Evolutionary conservation across 148 eudicot genomes (phyloP).

Genomic region (Silene uniflora): DNA sequence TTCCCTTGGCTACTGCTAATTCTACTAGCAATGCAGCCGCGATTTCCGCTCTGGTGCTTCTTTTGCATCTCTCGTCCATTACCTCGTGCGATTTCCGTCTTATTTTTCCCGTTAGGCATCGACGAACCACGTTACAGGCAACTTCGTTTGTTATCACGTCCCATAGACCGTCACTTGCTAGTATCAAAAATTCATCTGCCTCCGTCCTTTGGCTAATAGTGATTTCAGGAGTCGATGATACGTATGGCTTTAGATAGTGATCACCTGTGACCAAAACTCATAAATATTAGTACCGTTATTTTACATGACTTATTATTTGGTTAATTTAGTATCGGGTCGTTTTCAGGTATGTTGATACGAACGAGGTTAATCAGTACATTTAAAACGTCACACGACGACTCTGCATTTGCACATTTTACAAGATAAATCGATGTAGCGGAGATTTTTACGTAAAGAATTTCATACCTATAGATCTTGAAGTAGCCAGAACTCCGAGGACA

Average conservation of each 20-base stretch:
- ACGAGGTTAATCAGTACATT: not conserved
- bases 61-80: conserved; percentile 7
- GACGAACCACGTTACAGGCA: conserved; percentile 40
- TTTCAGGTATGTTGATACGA: not conserved
- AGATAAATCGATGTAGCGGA: too few species aligned
- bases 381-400: too few species aligned
- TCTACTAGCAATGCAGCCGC: conserved; percentile 49
- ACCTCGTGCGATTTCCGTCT: conserved; percentile 7
- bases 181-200: conserved; percentile 50
- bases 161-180: conserved; percentile 70
- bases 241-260: conserved; percentile 51
- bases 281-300: not conserved
- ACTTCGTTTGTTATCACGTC: conserved; percentile 59
- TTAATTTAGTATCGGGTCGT: too few species aligned
- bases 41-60: conserved; percentile 23
- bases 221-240: conserved; percentile 48
- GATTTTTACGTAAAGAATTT: not conserved
- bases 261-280: conserved; percentile 40
- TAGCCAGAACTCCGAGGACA: conserved; percentile 71
- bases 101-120: conserved; percentile 33
- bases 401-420: too few species aligned
- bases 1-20: conserved; percentile 50
- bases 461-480: conserved; percentile 77
- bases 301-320: too few species aligned
- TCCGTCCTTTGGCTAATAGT: conserved; percentile 35